These are phyloP conservation scores for Paulinella micropora DNA, from an alignment of 78 protist species.

Conservation along the genomic window DNA sequence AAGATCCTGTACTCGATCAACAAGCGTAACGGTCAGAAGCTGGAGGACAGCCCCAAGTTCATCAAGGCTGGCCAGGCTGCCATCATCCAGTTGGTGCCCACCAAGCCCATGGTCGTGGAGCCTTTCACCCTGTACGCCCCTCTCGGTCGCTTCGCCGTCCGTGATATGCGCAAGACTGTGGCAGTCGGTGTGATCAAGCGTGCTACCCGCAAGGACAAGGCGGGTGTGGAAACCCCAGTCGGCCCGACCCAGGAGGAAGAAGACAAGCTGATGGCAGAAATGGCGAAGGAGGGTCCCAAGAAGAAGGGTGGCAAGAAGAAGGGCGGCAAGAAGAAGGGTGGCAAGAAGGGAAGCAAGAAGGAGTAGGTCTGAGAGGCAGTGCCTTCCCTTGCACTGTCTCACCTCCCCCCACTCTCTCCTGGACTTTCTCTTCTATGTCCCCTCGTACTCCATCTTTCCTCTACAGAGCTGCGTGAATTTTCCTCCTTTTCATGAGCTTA, in stretches of 20 bases:
- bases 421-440: no score
- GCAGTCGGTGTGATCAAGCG: conserved; percentile 90
- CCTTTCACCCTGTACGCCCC: conserved; percentile 80
- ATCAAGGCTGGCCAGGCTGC: conserved; percentile 79
- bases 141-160: conserved; percentile 93
- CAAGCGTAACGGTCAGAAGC: conserved; percentile 45
- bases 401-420: no score
- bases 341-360: background rate
- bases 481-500: no score
- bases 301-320: no score
- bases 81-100: conserved; percentile 69
- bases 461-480: no score
- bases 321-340: background rate
- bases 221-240: background rate
- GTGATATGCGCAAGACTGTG: conserved; percentile 92
- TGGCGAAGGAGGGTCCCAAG: no score
- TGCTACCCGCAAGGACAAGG: conserved; percentile 26
- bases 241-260: no score
- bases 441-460: no score
- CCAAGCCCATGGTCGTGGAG: conserved; percentile 91
- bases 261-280: no score
- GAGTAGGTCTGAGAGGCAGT: background rate
- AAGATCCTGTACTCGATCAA: conserved; percentile 70
- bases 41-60: conserved; percentile 57
- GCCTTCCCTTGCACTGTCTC: no score